Evolutionary conservation across 495 filamentous ascomycete genomes (phyloP).

Genomic region (Hypoxylon crocopeplum): DNA sequence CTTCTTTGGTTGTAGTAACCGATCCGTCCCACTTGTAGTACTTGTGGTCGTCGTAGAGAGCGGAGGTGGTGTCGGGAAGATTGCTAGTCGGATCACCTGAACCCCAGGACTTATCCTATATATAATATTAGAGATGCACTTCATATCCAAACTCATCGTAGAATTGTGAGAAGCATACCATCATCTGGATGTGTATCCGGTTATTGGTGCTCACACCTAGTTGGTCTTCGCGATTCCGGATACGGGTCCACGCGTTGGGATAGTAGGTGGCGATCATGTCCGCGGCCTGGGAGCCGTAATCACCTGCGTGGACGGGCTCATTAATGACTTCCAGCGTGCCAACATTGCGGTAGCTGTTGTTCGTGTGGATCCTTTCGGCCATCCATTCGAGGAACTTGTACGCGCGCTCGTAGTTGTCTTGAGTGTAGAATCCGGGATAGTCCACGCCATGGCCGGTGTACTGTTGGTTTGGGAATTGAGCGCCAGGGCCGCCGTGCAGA

Average conservation of each 20-base stretch:
- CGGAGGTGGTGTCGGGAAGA: conserved; percentile 31
- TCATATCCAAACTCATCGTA: background rate
- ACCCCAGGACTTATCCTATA: conserved; percentile 48
- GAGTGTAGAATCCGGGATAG: conserved; percentile 60
- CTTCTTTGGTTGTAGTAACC: conserved; percentile 49
- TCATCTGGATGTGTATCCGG: conserved; percentile 42
- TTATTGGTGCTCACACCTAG: conserved; percentile 16
- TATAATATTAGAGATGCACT: conserved; percentile 28
- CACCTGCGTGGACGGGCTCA: conserved; percentile 60
- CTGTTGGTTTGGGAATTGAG: conserved; percentile 57
- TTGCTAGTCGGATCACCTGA: conserved; percentile 38
- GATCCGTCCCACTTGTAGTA: conserved; percentile 61
- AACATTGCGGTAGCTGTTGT: conserved; percentile 50
- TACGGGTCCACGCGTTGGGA: conserved; percentile 33
- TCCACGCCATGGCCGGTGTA: conserved; percentile 62
- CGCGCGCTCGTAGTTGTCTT: conserved; percentile 64
- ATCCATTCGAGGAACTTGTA: conserved; percentile 66
- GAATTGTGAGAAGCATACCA: conserved; percentile 19
- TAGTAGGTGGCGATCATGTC: conserved; percentile 41
- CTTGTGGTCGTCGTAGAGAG: conserved; percentile 48
- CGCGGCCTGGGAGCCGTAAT: conserved; percentile 42
- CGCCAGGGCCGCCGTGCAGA: conserved; percentile 67
- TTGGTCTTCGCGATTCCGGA: conserved; percentile 33
- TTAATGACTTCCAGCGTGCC: conserved; percentile 68
- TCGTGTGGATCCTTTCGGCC: conserved; percentile 60